Base-by-base conservation (phyloP, 495 filamentous ascomycete species). In the Daldinia bambusicola region DNA sequence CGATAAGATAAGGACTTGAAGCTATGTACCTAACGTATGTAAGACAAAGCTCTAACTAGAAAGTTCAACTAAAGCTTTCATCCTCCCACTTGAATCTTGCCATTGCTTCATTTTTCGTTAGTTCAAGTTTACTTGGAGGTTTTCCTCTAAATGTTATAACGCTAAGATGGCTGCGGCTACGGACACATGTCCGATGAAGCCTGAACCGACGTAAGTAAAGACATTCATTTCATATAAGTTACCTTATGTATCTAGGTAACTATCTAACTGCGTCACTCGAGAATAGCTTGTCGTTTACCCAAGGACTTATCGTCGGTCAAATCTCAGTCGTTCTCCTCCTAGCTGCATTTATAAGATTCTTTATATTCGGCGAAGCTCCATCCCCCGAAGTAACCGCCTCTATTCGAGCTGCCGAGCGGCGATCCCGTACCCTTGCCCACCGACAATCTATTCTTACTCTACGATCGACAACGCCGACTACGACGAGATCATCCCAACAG, bases 271-370 rank as follows among this genome's bases (percentile, higher is more conserved):
- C 14, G n/a, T 37, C 31, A 45, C 53, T 40, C 22, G 20, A 40
- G 55, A 14, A 60, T 72, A 95, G 93, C 31, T 85, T 95, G 70
- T 94, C 93, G 20, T 97, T 97, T 80, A 95, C 92, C 9, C 92
- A 97, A 80, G 95, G 95, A 30, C 92, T 99, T 71, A 88, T 99
- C 66, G 85, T 98, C 55, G 95, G 95, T 52, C 95, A 99, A 79
- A 85, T 98, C 63, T 95, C 93, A 34, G 90, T 99, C 32, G 91
- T 97, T 4, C 83, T 98, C 31, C 82, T 98, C 61, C 88, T 98
- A 66, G 93, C 93, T 55, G 91, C 90, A 70, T 99, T 99, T 83
- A 99, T 99, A 80, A 97, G 97, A 80, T 99, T 97, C 88, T 99
- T 99, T 89, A 97, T 99, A 79, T 98, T 99, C 74, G 95, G 95